A percentile compares a stretch with the other conserved stretches of the same genome.
phyloP scores from a whole-genome alignment of 306 rosid genomes.

The Comarum palustre region DNA sequence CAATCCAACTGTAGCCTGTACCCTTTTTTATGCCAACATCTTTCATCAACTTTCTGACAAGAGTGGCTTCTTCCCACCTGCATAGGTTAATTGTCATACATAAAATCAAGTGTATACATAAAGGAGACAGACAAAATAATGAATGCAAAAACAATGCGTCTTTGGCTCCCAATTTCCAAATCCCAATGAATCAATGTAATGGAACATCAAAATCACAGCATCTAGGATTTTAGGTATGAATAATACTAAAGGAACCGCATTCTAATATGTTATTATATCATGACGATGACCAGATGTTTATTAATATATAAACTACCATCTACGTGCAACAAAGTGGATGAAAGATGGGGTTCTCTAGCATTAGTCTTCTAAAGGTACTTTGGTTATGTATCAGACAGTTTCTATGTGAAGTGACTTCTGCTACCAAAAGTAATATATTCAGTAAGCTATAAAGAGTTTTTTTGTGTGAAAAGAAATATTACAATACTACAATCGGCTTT shows the following conservation, averaged over 20 bases:
- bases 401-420: neutral
- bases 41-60: slow-evolving; percentile 70
- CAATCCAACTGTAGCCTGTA: slow-evolving; percentile 79
- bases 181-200: neutral
- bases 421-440: neutral
- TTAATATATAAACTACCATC: neutral
- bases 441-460: neutral
- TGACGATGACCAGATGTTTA: neutral
- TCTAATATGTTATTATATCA: neutral
- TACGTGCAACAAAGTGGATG: neutral
- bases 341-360: neutral
- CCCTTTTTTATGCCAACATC: slow-evolving; percentile 73
- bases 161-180: neutral
- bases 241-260: neutral
- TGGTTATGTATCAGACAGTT: neutral
- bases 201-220: neutral
- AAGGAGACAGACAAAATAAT: neutral
- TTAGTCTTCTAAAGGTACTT: neutral
- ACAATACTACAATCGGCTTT: neutral
- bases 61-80: slow-evolving; percentile 94
- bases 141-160: slow-evolving; percentile 11
- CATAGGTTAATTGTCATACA: slow-evolving; percentile 18
- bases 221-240: neutral
- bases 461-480: neutral
- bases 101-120: neutral